Evolutionary conservation across 2,329 filamentous ascomycete genomes (phyloP), one percentile per base, ranked within the genome.

Genomic region (Cercospora sp.): DNA sequence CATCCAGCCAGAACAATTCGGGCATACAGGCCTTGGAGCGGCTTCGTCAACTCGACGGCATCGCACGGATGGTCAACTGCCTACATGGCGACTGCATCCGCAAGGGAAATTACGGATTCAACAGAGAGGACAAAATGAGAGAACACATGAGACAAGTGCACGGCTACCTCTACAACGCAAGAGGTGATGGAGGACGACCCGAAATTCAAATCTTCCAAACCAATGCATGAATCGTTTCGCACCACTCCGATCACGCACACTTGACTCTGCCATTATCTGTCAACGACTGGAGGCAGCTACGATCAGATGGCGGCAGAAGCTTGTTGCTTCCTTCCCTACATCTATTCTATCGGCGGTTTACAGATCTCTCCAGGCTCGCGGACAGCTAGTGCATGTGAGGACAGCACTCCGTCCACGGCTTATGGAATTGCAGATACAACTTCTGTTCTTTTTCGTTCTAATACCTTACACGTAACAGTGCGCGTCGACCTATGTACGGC

Each of bases 71-170:
- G 69, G 76, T 81, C 59, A 80, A 84, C 67, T 86, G 84, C 75
- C 79, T 26, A 73, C 75, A 2, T 76, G 79, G 36, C 36, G 36
- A 42, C 45, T 86, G 84, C 73, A 75, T 77, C 42, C 80, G 84
- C n/a, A 58, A 55, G 18, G 84, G 84, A 8, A 73, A 70, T 51
- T 78, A 81, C 68, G 86, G 86, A 0, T 89, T 88, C 73, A 84
- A 84, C 4, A 80, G 87, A 5, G 80, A 82, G 63, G 87, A 89
- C 72, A 87, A 89, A 73, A 78, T 87, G 48, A 81, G 80, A 48
- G 87, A 88, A 73, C 87, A 89, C 74, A 75, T 85, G 63, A 79
- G 87, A 64, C 84, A 84, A 57, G 86, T 83, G 68, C 87, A 89
- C 74, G 53, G 53, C 53, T 57, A 23, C 13, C 53, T 16, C 53